Evolutionary conservation across 2,329 filamentous ascomycete species (phyloP).

Genomic region (Keithomyces neogunnii): DNA sequence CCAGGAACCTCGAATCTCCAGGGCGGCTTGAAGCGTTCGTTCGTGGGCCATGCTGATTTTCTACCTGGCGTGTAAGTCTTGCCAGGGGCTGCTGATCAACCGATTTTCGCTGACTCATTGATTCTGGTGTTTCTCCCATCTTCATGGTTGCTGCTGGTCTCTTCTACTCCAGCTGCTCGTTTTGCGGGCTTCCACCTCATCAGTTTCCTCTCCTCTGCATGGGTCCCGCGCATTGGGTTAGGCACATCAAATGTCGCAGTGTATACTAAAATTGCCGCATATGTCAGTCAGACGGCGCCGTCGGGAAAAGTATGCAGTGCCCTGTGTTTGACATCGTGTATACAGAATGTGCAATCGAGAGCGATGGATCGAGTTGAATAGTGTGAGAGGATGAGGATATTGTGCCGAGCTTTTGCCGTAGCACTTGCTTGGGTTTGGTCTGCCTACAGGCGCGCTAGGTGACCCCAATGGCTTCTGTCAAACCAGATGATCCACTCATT

Average conservation of each 20-base stretch:
- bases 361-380: no score
- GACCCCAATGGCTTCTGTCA: no score
- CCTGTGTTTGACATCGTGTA: conserved; percentile 7
- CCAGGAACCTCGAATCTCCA: conserved; percentile 17
- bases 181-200: conserved; percentile 21
- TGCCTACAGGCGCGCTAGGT: no score
- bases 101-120: conserved; percentile 28
- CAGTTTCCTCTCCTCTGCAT: conserved; percentile 21
- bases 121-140: conserved; percentile 22
- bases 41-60: conserved; percentile 24
- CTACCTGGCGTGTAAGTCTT: conserved; percentile 24
- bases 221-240: conserved; percentile 21
- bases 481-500: no score
- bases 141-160: conserved; percentile 29
- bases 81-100: conserved; percentile 22
- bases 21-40: conserved; percentile 16
- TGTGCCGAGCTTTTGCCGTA: conserved; percentile 7
- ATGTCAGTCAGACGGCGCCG: neutral
- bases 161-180: conserved; percentile 12
- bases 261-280: conserved; percentile 21
- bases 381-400: no score
- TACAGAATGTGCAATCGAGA: no score
- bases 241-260: conserved; percentile 25
- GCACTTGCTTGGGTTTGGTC: neutral
- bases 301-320: conserved; percentile 3